Conservation (phyloP, 306 rosid species). For the Carpinus fangiana region DNA sequence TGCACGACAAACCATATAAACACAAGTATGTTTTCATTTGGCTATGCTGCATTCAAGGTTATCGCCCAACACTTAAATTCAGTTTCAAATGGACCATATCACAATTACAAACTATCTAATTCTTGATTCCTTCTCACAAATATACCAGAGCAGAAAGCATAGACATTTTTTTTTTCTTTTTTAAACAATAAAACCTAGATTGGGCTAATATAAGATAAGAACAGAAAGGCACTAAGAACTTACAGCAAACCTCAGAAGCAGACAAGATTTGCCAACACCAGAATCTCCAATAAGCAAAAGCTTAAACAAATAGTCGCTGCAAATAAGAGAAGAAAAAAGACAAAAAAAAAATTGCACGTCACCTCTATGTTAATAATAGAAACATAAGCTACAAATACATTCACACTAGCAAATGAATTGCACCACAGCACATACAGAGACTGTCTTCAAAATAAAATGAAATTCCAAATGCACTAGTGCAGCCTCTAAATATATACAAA, state of each 20-base stretch:
- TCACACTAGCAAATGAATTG: not conserved
- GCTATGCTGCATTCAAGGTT: not conserved
- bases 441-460: not conserved
- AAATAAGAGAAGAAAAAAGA: constrained; percentile 18
- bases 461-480: not conserved
- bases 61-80: not conserved
- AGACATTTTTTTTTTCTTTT: not conserved
- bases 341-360: not conserved
- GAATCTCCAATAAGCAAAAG: constrained; percentile 97
- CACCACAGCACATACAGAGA: not conserved
- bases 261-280: constrained; percentile 98
- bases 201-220: not conserved
- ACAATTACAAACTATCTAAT: not conserved
- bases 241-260: constrained; percentile 99
- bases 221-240: constrained; percentile 35
- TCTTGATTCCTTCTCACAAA: not conserved
- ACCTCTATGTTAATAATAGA: not conserved
- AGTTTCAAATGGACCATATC: not conserved
- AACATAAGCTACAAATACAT: not conserved
- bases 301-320: constrained; percentile 96
- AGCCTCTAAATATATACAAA: not conserved
- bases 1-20: not conserved
- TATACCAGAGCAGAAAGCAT: not conserved
- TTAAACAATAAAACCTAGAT: not conserved
- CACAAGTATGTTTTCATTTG: not conserved